These are phyloP conservation scores for Limnanthes douglasii DNA, from an alignment of 345 rosid species.

Conservation along the genomic window DNA sequence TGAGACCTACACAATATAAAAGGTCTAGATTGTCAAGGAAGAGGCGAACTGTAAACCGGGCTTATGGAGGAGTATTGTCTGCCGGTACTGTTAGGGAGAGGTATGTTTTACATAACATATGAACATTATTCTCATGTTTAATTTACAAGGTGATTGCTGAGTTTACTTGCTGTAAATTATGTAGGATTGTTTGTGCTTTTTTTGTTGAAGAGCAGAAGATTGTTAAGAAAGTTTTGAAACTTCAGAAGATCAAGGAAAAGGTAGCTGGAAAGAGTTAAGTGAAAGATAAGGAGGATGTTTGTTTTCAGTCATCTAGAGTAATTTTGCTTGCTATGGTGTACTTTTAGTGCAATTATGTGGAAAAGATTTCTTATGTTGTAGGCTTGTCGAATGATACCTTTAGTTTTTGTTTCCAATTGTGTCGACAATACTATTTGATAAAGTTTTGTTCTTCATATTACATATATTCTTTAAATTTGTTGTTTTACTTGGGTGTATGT, in stretches of 20 bases:
- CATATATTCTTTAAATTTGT: too few species aligned
- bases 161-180: neutral
- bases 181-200: slow-evolving; percentile 28
- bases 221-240: slow-evolving; percentile 30
- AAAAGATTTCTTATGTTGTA: slow-evolving; percentile 1
- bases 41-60: slow-evolving; percentile 75
- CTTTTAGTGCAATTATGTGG: neutral
- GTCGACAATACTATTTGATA: slow-evolving; percentile 3
- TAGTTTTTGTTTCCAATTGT: neutral
- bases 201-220: slow-evolving; percentile 32
- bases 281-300: too few species aligned
- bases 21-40: slow-evolving; percentile 66
- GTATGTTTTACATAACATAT: slow-evolving; percentile 14
- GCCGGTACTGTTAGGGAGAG: slow-evolving; percentile 82
- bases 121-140: neutral
- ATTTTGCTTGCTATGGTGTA: neutral
- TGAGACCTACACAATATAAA: slow-evolving; percentile 85
- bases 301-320: neutral
- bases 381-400: slow-evolving; percentile 1
- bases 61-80: slow-evolving; percentile 78
- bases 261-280: slow-evolving; percentile 15
- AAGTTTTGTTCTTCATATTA: slow-evolving; percentile 7
- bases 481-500: too few species aligned
- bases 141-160: neutral
- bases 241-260: slow-evolving; percentile 28